Conservation (phyloP, 225 moss, liverwort and hornwort genomes). For the Physcomitrellopsis africana region DNA sequence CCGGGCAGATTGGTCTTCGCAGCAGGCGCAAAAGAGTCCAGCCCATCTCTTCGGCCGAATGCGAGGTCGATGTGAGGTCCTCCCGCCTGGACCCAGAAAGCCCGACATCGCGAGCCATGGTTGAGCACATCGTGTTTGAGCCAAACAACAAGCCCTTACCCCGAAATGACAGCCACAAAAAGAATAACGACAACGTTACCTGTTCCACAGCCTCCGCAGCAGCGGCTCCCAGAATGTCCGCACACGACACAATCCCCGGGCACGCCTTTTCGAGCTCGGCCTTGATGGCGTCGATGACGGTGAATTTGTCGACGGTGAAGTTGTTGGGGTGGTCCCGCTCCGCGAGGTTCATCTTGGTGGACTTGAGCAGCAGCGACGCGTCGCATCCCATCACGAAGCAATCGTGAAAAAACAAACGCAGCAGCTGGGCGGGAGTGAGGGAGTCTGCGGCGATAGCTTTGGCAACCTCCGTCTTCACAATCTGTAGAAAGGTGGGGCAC, state of each 20-base stretch:
- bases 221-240: too few relatives aligned
- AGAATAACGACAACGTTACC: too few relatives aligned
- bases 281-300: constrained; percentile 52
- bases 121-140: too few relatives aligned
- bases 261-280: too few relatives aligned
- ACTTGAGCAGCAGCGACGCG: constrained; percentile 55
- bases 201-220: too few relatives aligned
- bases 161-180: too few relatives aligned
- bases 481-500: constrained; percentile 38
- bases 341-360: constrained; percentile 41
- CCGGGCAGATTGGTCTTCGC: constrained; percentile 18
- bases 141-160: too few relatives aligned
- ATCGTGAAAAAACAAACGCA: constrained; percentile 71
- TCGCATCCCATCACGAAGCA: constrained; percentile 72
- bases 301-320: constrained; percentile 38
- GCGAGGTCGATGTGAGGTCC: constrained; percentile 11
- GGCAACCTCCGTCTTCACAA: constrained; percentile 35
- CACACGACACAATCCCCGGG: too few relatives aligned
- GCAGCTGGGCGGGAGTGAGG: constrained; percentile 42
- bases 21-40: constrained; percentile 11
- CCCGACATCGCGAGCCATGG: too few relatives aligned
- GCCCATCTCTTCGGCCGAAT: constrained; percentile 9
- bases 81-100: too few relatives aligned
- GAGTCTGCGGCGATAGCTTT: constrained; percentile 32
- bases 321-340: constrained; percentile 61